Conservation (phyloP, 1,139 yeast species). For the Debaryomyces psychrophilus region DNA sequence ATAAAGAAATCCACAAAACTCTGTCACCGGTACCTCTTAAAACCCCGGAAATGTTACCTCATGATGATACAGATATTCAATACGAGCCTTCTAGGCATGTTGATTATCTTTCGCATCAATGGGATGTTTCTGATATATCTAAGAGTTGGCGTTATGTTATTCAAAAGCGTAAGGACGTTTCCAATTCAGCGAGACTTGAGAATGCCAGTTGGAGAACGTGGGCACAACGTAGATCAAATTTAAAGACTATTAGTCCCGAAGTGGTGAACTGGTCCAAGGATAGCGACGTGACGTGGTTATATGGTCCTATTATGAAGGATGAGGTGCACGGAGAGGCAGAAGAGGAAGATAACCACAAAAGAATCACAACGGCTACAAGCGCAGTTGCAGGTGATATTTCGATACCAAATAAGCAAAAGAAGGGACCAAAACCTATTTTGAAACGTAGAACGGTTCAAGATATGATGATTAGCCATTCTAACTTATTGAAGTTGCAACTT, state of each 20-base stretch:
- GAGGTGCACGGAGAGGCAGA: slow-evolving; percentile 35
- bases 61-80: slow-evolving; percentile 82
- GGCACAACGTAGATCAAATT: slow-evolving; percentile 73
- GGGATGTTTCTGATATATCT: slow-evolving; percentile 93
- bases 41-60: slow-evolving; percentile 55
- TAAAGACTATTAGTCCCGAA: slow-evolving; percentile 73
- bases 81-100: slow-evolving; percentile 88
- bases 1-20: slow-evolving; percentile 12
- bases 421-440: slow-evolving; percentile 69
- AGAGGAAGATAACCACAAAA: slow-evolving; percentile 25
- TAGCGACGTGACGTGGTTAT: slow-evolving; percentile 79
- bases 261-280: slow-evolving; percentile 80
- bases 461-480: slow-evolving; percentile 63
- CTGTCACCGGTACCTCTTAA: slow-evolving; percentile 20
- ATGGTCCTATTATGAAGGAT: slow-evolving; percentile 71
- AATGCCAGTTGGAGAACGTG: slow-evolving; percentile 88
- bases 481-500: slow-evolving; percentile 50
- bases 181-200: slow-evolving; percentile 68
- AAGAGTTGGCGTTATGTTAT: slow-evolving; percentile 95
- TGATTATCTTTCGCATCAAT: slow-evolving; percentile 89
- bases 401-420: slow-evolving; percentile 30
- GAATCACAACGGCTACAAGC: slow-evolving; percentile 39
- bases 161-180: slow-evolving; percentile 73
- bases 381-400: slow-evolving; percentile 54
- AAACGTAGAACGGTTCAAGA: slow-evolving; percentile 82